Percentiles rank a stretch among this genome's conserved stretches.
Evolutionary conservation across 2,329 filamentous ascomycete species (phyloP).

Genomic region (Pseudofabraea citricarpa): DNA sequence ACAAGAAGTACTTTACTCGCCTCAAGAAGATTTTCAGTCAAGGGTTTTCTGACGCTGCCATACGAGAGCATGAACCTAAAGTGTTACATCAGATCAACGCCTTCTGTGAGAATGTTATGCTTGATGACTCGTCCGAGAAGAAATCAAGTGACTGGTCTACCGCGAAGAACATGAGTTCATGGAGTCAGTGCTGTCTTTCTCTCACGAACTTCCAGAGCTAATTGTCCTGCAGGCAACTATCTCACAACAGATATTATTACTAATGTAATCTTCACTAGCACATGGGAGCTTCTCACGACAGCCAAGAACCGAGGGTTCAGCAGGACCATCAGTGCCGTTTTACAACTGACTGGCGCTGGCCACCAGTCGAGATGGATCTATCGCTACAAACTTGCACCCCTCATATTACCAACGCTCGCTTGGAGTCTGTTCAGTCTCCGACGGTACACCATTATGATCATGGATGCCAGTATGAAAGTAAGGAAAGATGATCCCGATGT

Average conservation of each 20-base stretch:
- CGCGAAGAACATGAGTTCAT: conserved; percentile 8
- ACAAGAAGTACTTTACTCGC: conserved; percentile 60
- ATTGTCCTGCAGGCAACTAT: conserved; percentile 12
- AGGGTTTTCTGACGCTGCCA: conserved; percentile 20
- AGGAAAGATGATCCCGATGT: conserved; percentile 48
- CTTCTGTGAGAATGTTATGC: conserved; percentile 7
- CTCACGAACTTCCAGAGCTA: neutral
- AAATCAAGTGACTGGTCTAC: conserved; percentile 3
- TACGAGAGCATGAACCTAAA: conserved; percentile 10
- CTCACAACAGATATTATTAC: conserved; percentile 21
- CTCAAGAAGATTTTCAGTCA: conserved; percentile 38
- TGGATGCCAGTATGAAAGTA: conserved; percentile 1
- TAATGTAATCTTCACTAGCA: conserved; percentile 16
- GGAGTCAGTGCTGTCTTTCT: conserved; percentile 6
- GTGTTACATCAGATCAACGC: conserved; percentile 5
- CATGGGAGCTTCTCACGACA: conserved; percentile 13
- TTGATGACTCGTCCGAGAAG: conserved; percentile 3
- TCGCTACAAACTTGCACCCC: conserved; percentile 57
- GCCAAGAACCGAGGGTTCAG: conserved; percentile 4
- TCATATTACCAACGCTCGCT: conserved; percentile 61
- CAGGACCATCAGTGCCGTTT: conserved; percentile 2
- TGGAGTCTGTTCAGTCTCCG: conserved; percentile 14
- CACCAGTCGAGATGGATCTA: conserved; percentile 54
- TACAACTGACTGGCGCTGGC: conserved; percentile 2
- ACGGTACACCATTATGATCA: conserved; percentile 1